Base-by-base conservation (phyloP, 1,284 basidiomycete genomes). In the Sporisorium scitamineum region DNA sequence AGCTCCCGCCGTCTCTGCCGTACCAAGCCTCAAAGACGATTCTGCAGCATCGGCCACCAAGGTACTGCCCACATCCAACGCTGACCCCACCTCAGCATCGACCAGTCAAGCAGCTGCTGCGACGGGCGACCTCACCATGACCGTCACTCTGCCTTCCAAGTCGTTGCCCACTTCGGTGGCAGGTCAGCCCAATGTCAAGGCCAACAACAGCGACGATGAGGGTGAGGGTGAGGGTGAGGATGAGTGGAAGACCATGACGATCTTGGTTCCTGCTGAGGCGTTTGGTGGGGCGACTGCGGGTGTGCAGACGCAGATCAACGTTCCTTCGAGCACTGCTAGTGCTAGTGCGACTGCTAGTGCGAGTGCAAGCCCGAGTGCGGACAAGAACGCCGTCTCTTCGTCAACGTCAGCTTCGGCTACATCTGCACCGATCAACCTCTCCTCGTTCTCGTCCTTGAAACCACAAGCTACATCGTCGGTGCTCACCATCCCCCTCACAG, bases 191-290 rank as follows among this genome's bases (percentile, higher is more conserved):
- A 60, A 64, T 32, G 53, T 51, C 57, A 63, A 61, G 31, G 24
- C 55, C 10, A 52, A 54, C 39, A 48, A 51, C 24, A 41, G 27
- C 27, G 48, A 60, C 11, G 61, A 47, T 10, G 57, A 54, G 14
- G 50, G 29, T 5, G 69, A 68, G n/a, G n/a, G n/a, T n/a, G n/a
- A 20, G 11, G 9, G 34, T 5, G 24, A 10, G 26, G 48, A 50
- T 29, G 48, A 50, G 48, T 75, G 71, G 71, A 61, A 62, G 50
- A 75, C 71, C n/a, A 75, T 75, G 71, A 70, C 67, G 7, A 75
- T 75, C 60, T 44, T 75, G 1, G 71, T 75, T 1, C 66, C 71
- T 3, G 71, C 71, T 9, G 67, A 56, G 10, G 71, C 71, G 1
- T 74, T 74, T 31, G 61, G 65, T 27, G 66, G 64, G 13, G 44